Percentiles rank a stretch among this genome's conserved stretches.
phyloP scores from a whole-genome alignment of 1,139 yeast species.

The Chernovozyma sophiae-reginae region DNA sequence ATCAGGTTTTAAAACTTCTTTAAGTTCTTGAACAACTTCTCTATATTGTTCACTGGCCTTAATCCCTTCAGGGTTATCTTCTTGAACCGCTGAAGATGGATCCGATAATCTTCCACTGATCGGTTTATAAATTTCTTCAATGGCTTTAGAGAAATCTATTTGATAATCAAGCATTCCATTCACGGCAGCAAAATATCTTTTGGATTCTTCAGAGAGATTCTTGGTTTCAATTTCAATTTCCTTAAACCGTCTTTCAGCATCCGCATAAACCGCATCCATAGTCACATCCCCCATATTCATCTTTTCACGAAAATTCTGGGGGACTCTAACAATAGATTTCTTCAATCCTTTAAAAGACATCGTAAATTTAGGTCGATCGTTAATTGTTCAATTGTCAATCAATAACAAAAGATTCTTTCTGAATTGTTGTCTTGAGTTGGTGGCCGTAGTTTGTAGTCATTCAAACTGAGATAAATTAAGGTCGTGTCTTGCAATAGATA shows the following conservation, averaged over 20 bases:
- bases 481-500: too few species aligned
- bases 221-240: slow-evolving; percentile 88
- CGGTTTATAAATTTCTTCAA: slow-evolving; percentile 95
- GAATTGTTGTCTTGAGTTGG: too few species aligned
- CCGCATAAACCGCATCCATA: slow-evolving; percentile 82
- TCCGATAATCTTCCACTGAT: slow-evolving; percentile 89
- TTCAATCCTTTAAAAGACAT: slow-evolving; percentile 96
- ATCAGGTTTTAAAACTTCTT: slow-evolving; percentile 85
- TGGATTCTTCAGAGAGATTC: slow-evolving; percentile 84
- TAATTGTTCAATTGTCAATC: too few species aligned
- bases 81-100: slow-evolving; percentile 79
- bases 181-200: slow-evolving; percentile 83
- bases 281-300: slow-evolving; percentile 83
- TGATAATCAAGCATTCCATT: slow-evolving; percentile 92
- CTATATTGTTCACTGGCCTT: slow-evolving; percentile 91
- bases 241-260: slow-evolving; percentile 93
- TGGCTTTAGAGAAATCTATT: slow-evolving; percentile 87
- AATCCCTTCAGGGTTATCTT: slow-evolving; percentile 95
- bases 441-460: too few species aligned
- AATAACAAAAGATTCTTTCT: too few species aligned
- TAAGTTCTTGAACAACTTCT: slow-evolving; percentile 80
- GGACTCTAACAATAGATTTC: slow-evolving; percentile 83
- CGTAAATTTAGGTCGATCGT: too few species aligned
- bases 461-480: too few species aligned
- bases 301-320: slow-evolving; percentile 73